Conservation (phyloP, 345 rosid genomes). For the Durio zibethinus region DNA sequence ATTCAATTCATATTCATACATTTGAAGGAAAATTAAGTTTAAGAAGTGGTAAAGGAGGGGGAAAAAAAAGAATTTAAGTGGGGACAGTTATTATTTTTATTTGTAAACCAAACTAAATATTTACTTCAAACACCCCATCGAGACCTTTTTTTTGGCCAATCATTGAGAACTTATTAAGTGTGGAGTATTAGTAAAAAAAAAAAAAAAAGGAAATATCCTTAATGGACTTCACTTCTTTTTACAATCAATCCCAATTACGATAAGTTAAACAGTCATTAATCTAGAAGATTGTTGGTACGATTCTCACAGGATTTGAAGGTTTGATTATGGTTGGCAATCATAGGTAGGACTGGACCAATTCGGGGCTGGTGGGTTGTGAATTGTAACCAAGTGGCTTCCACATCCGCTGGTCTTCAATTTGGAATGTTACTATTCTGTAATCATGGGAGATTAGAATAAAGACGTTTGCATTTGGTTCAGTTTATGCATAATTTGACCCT, state of each 20-base stretch:
- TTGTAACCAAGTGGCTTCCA: constrained; percentile 28
- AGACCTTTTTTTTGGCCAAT: no score
- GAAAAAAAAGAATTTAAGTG: constrained; percentile 11
- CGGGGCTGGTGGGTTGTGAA: constrained; percentile 28
- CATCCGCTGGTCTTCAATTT: neutral
- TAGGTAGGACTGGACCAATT: constrained; percentile 37
- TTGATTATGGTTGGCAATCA: constrained; percentile 16
- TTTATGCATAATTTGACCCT: neutral
- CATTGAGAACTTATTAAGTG: constrained; percentile 16
- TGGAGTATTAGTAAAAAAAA: neutral
- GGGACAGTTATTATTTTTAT: constrained; percentile 13
- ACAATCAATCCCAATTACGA: constrained; percentile 10
- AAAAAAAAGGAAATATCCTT: no score
- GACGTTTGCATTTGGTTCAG: neutral
- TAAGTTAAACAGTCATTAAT: constrained; percentile 6
- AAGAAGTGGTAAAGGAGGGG: neutral
- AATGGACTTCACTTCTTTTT: neutral
- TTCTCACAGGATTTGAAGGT: constrained; percentile 13
- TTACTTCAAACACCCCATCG: neutral
- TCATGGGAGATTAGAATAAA: constrained; percentile 2
- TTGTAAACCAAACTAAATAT: neutral
- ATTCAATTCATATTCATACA: neutral
- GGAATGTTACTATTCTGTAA: neutral
- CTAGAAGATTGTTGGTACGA: constrained; percentile 13
- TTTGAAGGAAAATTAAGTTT: neutral